Percentiles rank a stretch among this genome's conserved stretches.
phyloP scores from a whole-genome alignment of 2,329 filamentous ascomycete genomes.

The Neoarthrinium moseri region DNA sequence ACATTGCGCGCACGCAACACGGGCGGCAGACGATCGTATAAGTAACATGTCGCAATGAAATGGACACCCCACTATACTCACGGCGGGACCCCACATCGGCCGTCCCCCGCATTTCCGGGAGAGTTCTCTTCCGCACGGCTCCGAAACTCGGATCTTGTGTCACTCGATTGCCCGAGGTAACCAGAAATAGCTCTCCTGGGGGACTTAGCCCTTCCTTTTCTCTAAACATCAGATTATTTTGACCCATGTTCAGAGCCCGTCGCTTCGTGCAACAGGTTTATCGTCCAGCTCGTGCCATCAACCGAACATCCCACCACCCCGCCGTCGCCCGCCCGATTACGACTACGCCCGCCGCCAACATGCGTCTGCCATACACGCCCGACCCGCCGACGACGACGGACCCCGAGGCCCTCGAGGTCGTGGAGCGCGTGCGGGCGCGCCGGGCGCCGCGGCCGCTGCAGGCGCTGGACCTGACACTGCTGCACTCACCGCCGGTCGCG shows the following conservation, averaged over 20 bases:
- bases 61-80: too few species aligned
- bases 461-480: constrained; percentile 70
- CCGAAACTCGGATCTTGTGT: constrained; percentile 3
- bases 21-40: too few species aligned
- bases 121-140: constrained; percentile 5
- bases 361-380: constrained; percentile 67
- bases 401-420: constrained; percentile 53
- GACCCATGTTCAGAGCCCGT: background rate
- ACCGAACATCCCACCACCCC: background rate
- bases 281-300: background rate
- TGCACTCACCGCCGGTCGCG: constrained; percentile 72
- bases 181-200: background rate
- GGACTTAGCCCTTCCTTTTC: background rate
- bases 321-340: background rate
- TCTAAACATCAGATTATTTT: background rate
- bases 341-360: constrained; percentile 32
- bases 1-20: too few species aligned
- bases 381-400: constrained; percentile 46
- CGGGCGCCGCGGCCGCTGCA: constrained; percentile 70
- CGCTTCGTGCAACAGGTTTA: background rate
- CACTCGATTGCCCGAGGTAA: constrained; percentile 4
- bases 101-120: background rate
- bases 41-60: too few species aligned
- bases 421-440: constrained; percentile 62
- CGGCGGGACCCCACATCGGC: too few species aligned